Conservation (phyloP, 192 early-diverging fungal species). For the Umbelopsis isabellina region DNA sequence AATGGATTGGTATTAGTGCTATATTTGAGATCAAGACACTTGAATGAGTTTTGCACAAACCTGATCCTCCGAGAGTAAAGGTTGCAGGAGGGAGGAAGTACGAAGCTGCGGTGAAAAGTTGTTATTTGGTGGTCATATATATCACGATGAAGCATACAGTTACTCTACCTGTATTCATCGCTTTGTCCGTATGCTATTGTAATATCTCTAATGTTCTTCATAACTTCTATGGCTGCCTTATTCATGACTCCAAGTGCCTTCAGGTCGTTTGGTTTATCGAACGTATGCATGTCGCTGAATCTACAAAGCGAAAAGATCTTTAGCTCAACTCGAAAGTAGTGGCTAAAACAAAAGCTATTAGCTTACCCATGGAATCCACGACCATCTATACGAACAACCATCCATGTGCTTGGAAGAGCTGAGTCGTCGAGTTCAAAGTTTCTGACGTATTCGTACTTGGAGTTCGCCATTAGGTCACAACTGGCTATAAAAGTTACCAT, state of each 20-base stretch:
- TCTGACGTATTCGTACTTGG: constrained; percentile 90
- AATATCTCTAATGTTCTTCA: constrained; percentile 80
- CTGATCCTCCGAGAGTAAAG: constrained; percentile 75
- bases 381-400: constrained; percentile 94
- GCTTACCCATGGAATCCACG: constrained; percentile 81
- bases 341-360: background rate
- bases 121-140: background rate
- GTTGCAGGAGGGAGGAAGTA: constrained; percentile 62
- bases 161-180: constrained; percentile 80
- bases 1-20: background rate
- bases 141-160: background rate
- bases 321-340: background rate
- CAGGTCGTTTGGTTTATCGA: constrained; percentile 80
- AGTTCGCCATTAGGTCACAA: constrained; percentile 78
- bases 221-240: constrained; percentile 74
- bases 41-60: constrained; percentile 30
- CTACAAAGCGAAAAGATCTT: constrained; percentile 31
- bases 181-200: constrained; percentile 89
- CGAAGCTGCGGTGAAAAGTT: constrained; percentile 60
- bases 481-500: background rate
- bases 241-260: constrained; percentile 84
- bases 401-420: constrained; percentile 83
- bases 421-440: constrained; percentile 81
- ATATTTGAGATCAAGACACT: background rate
- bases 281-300: constrained; percentile 78